Base-by-base conservation (phyloP, 495 filamentous ascomycete genomes). In the Podospora comata region DNA sequence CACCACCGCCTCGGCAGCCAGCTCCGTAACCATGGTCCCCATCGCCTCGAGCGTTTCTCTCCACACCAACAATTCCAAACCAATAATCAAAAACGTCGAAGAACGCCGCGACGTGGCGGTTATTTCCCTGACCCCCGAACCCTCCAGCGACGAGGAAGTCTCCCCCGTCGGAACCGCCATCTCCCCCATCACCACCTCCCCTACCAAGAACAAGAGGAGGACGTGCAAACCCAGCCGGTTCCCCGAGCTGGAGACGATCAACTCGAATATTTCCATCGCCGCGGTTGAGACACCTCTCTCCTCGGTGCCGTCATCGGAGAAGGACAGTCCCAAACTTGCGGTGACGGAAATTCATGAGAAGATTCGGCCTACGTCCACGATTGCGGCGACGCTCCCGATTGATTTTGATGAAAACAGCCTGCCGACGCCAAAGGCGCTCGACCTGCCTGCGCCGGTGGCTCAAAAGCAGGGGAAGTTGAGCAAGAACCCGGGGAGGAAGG, bases 401-500 rank as follows among this genome's bases (percentile, higher is more conserved):
- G 61, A 54, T 5, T 74, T 73, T 57, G 72, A 74, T 64, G 69
- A 71, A 54, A 18, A 56, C 11, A 59, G 48, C 53, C 55, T 76
- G 2, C 48, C 63, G 2, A n/a, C 67, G 5, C 68, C 75, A 0
- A 69, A 69, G 57, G 65, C 65, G 34, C 13, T 62, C 1, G 65
- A 57, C 20, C 32, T 71, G 11, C 65, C 73, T 3, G 16, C 18
- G 6, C 56, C 60, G 16, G 44, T 19, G 18, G 30, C 60, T 19
- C 54, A 67, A 4, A 73, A 73, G 65, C 32, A 65, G 34, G 60
- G 68, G 54, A 78, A 76, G 70, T 72, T 74, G 34, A 70, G 65
- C 64, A 77, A 78, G 65, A 62, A 11, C 4, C 39, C 72, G 5
- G 62, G 58, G 0, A 77, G 73, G 65, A 75, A 67, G 70, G 75